Base-by-base conservation (phyloP, 1,284 basidiomycete genomes). In the Coniferiporia weirii region DNA sequence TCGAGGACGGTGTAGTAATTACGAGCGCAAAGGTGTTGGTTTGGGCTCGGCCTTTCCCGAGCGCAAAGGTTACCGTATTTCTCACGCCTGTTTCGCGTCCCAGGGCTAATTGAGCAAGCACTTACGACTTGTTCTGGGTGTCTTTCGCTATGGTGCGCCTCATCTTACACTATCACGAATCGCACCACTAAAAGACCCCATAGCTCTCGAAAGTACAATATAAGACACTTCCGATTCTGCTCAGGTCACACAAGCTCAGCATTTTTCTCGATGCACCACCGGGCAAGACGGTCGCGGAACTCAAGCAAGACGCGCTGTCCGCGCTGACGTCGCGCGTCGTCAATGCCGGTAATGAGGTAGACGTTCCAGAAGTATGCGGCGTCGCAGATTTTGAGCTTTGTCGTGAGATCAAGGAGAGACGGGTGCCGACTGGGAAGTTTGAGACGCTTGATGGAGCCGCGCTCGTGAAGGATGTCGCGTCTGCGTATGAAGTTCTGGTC, bases 201-300 rank as follows among this genome's bases (percentile, higher is more conserved):
- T 47, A 60, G 59, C 54, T 54, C 45, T 38, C 59, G 3, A 58
- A 46, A 38, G 36, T 47, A 12, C 19, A 45, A 9, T 62, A 62
- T 38, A 88, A 84, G 71, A 74, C 81, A 51, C 83, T 83, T 70
- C 82, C 87, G 50, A 67, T 91, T 17, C 75, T 82, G 27, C 69
- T 90, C 63, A 88, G 87, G 66, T 85, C 86, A 0, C 85, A 89
- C 72, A 87, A 80, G 65, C 72, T 86, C 54, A 84, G 84, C 5
- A 73, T 89, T 64, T 76, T 86, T 64, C 70, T 86, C 60, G 81
- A 83, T 3, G 75, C 78, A 9, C 72, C 76, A 46, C 82, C 79
- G 27, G 76, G 76, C 17, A 77, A 76, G 10, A 81, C 80, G 5
- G 74, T 91, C 66, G 74, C 71, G 15, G 72, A 74, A 17, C 66